Evolutionary conservation across 495 filamentous ascomycete species (phyloP).

Genomic region (Rusavskia elegans): DNA sequence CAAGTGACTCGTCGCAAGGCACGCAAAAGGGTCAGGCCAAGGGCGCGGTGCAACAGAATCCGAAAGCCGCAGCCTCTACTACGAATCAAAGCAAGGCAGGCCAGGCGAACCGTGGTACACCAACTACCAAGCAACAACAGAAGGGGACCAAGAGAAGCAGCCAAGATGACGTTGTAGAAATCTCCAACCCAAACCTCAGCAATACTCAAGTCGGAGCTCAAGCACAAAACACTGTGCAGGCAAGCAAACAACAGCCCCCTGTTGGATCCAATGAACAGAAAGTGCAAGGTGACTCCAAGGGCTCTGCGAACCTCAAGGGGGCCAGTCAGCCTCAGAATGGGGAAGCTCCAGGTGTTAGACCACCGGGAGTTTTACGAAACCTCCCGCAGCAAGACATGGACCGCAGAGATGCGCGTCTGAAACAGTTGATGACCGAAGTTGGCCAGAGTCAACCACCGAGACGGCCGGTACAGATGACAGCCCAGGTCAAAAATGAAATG

Average conservation of each 20-base stretch:
- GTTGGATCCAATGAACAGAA: background rate
- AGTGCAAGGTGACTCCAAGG: conserved; percentile 10
- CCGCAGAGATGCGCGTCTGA: conserved; percentile 2
- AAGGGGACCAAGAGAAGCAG: conserved; percentile 34
- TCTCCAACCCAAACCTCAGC: conserved; percentile 25
- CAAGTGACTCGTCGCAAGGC: background rate
- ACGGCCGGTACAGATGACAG: conserved; percentile 19
- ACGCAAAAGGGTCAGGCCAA: background rate
- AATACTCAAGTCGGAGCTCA: background rate
- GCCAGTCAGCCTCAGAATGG: conserved; percentile 9
- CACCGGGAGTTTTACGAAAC: background rate
- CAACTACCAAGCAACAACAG: background rate
- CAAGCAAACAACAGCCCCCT: conserved; percentile 4
- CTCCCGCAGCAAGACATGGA: background rate
- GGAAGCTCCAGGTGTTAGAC: background rate
- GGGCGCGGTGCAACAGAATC: background rate
- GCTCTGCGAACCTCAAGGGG: conserved; percentile 22
- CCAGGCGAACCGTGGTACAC: background rate
- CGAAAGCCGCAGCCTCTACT: background rate
- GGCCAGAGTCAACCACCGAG: conserved; percentile 17
- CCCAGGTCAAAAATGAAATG: conserved; percentile 31
- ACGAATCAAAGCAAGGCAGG: background rate
- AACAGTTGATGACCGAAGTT: conserved; percentile 23
- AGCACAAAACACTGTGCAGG: conserved; percentile 6
- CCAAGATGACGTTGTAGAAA: conserved; percentile 47